Base-by-base conservation (phyloP, 1,284 basidiomycete species). In the Trametes hirsuta region DNA sequence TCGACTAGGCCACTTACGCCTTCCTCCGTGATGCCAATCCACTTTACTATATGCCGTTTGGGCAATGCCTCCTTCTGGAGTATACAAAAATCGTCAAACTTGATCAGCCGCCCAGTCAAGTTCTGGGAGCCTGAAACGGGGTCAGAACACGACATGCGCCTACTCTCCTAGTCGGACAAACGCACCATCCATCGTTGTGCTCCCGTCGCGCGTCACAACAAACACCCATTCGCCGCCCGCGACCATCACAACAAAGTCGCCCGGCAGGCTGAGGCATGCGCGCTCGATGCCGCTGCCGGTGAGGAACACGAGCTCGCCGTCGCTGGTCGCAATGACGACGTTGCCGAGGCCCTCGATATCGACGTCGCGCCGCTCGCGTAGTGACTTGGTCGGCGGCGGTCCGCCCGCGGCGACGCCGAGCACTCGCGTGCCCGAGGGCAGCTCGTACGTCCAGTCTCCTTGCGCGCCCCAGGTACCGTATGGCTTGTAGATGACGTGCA, bases 11-110 rank as follows among this genome's bases (percentile, higher is more conserved):
- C 53, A 76, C 90, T 68, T 69, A 94, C 93, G 36, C 93, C 90
- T 76, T 94, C 88, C 59, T 90, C 84, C n/a, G 91, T 93, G 66
- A 98, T 88, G 5, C 97, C 97, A 55, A 95, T 82, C 97, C 97
- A 99, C 62, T 84, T 88, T 30, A 99, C 77, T 0, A 84, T 85
- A 24, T 88, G 84, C 5, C 88, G 86, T 71, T 91, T 91, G 0
- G 97, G 97, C 1, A 99, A 74, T 14, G 86, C 79, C 51, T 95
- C 94, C 55, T 90, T 84, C 74, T 99, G 97, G 14, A 95, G 80
- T 1, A 95, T 82, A 66, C 93, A 93, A 68, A 94, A 95, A 63
- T 91, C 90, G 59, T 94, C 90, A 55, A 95, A 88, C 66, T 94
- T 93, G 69, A 98, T 87, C 49, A 99, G 76, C 0, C 89, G 86